Base-by-base conservation (phyloP, 2,329 filamentous ascomycete genomes). In the Xylariomycetidae sp. region DNA sequence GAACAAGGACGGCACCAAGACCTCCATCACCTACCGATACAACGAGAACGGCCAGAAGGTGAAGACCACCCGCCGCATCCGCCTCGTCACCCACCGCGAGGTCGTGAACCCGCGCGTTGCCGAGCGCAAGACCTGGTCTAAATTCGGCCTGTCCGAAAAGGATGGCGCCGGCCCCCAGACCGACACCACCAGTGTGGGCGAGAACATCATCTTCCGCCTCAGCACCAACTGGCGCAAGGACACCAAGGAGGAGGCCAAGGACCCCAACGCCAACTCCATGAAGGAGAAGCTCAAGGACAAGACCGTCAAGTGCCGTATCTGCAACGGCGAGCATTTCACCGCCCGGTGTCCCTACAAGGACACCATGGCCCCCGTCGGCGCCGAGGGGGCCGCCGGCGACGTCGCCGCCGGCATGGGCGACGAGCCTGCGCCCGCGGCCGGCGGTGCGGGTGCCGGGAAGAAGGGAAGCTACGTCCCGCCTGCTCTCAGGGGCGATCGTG, bases 241-340 rank as follows among this genome's bases (percentile, higher is more conserved):
- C 49, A 82, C 84, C 60, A 86, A 87, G 67, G 85, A 85, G 61
- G 85, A 90, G 68, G 76, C 79, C 67, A 77, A 80, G 58, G 79
- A 81, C 54, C 67, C 75, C 56, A 84, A 86, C 63, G 80, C 83
- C 54, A 79, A 84, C 66, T 74, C 73, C 54, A 77, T 84, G 69
- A 85, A 85, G 69, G 78, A 82, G 59, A 83, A 86, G 70, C 75
- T 97, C 57, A 94, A 92, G 79, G 89, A 96, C 72, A 95, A 96
- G 80, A 94, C 96, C 73, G 94, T 98, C 74, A 97, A 97, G 78
- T 98, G 92, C 69, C 85, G 92, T 76, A 97, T 98, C 62, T 98
- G 92, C 72, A 86, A 82, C 61, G 92, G 90, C 60, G 92, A 98
- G 74, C 92, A 98, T 80, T 98, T 97, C 75, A 98, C 92, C 26